Evolutionary conservation across 768 basidiomycete genomes (phyloP), one percentile per base, ranked within the genome.

Genomic region (Scleroderma citrinum): DNA sequence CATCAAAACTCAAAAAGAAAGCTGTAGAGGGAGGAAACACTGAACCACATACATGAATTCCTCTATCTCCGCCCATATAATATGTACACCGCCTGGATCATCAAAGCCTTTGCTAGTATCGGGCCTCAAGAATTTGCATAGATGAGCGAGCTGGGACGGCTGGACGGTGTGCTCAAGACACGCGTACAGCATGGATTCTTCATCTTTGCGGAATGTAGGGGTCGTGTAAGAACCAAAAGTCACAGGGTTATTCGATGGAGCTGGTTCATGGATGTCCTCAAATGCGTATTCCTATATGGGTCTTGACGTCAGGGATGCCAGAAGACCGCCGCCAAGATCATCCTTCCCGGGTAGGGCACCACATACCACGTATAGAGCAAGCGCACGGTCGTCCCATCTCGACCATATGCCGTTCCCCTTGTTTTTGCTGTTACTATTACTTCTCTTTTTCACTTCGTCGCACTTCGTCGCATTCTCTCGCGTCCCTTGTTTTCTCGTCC

Each of bases 41-140:
- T n/a, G n/a, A n/a, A 12, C 40, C 17, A 35, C 21, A 26, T 21
- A 66, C 64, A 66, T 50, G 37, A 68, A 66, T 24, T 66, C 66
- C 20, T 63, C 61, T 1, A 45, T 48, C 26, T 66, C 66, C 0
- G 61, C 64, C 66, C 66, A 66, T 1, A 68, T 35, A 21, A 68
- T 7, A 39, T 66, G 64, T 0, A 64, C 49, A 1, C 63, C 61
- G 3, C 37, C 42, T 16, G 40, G 35, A 16, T 10, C 47, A 53
- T 32, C 23, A 49, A 16, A 21, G 23, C 5, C 47, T 55, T 35
- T 41, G 39, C 23, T 7, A n/a, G 23, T 19, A 30, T 4, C 26
- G 19, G 34, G 26, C 17, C 48, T 49, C 34, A 65, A 53, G 13
- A 44, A 26, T 10, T 17, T 19, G 20, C 64, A 64, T 35, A 56